Base-by-base conservation (phyloP, 805 yeast genomes). In the Nakazawaea wyomingensis region DNA sequence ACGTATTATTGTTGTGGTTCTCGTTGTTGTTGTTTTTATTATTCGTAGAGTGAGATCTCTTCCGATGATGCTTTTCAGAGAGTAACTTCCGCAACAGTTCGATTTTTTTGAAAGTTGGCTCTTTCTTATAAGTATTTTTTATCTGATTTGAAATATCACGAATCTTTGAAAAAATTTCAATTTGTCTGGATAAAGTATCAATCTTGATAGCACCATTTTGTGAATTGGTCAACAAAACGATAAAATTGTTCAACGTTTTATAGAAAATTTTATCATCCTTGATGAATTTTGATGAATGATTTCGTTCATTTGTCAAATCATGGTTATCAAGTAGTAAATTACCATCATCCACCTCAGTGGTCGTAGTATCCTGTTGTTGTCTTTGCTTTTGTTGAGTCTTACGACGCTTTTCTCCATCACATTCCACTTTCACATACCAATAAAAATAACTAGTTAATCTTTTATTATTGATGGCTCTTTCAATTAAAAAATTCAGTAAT, bases 351-450 rank as follows among this genome's bases (percentile, higher is more conserved):
- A 35, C 42, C 8, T 26, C 35, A 5, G 40, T 11, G 19, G n/a
- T n/a, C n/a, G 45, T 68, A 54, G 44, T 50, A 32, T 41, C 47
- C 4, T 41, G 30, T 3, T 35, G 32, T 22, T 35, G n/a, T 21
- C 30, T 34, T 9, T 27, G 14, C 24, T 24, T 27, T 8, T 22
- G 14, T 7, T 34, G 28, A 7, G 34, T 18, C 29, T 34, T 27
- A 5, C 39, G 13, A 8, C 18, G 35, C 28, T 61, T 56, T 29
- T 72, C 75, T 45, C 86, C 96, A 53, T 83, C 87, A 24, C 83
- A 76, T 55, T 91, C 97, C 2, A 95, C 96, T 50, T 81, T 82
- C 39, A 93, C 74, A 56, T 83, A 87, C 98, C 99, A 93, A 60
- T 87, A 90, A 48, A 95, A 78, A 55, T 76, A 87, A 55, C 82